Conservation (phyloP, 257 asterid genomes). For the Nicotiana paniculata region DNA sequence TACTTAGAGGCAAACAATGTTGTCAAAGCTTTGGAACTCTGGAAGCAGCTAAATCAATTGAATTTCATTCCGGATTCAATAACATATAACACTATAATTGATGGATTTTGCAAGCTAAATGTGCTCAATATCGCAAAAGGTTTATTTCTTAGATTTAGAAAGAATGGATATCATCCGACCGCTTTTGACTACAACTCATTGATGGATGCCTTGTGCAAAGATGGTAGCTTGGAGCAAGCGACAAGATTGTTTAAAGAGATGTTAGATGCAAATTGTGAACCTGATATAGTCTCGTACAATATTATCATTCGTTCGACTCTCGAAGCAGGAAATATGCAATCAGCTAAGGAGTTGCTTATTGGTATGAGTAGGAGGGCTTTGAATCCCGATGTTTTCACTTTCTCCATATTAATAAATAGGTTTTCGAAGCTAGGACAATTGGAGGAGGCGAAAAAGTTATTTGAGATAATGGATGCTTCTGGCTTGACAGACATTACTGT, state of each 20-base stretch:
- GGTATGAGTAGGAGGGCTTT: constrained; percentile 50
- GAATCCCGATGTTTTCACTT: constrained; percentile 44
- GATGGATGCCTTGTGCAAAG: constrained; percentile 57
- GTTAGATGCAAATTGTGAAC: constrained; percentile 34
- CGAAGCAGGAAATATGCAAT: constrained; percentile 44
- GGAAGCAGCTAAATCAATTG: constrained; percentile 38
- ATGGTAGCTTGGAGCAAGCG: constrained; percentile 68
- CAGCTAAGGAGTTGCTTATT: constrained; percentile 39
- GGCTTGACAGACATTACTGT: constrained; percentile 33
- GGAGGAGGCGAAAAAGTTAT: constrained; percentile 51
- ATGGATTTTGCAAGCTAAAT: constrained; percentile 52
- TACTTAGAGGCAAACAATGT: constrained; percentile 41
- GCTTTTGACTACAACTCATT: constrained; percentile 44
- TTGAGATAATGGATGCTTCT: constrained; percentile 48
- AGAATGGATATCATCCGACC: constrained; percentile 35
- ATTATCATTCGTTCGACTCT: constrained; percentile 44
- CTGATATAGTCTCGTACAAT: constrained; percentile 53
- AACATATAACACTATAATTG: constrained; percentile 34
- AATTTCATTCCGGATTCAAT: constrained; percentile 46
- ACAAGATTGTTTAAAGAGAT: constrained; percentile 43
- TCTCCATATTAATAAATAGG: constrained; percentile 48
- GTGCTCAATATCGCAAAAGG: constrained; percentile 62
- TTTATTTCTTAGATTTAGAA: constrained; percentile 42
- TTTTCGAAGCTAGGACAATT: constrained; percentile 50
- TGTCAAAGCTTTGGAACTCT: constrained; percentile 40